Evolutionary conservation across 2,329 filamentous ascomycete species (phyloP), one percentile per base, ranked within the genome.

Genomic region (Penicillium polonicum): DNA sequence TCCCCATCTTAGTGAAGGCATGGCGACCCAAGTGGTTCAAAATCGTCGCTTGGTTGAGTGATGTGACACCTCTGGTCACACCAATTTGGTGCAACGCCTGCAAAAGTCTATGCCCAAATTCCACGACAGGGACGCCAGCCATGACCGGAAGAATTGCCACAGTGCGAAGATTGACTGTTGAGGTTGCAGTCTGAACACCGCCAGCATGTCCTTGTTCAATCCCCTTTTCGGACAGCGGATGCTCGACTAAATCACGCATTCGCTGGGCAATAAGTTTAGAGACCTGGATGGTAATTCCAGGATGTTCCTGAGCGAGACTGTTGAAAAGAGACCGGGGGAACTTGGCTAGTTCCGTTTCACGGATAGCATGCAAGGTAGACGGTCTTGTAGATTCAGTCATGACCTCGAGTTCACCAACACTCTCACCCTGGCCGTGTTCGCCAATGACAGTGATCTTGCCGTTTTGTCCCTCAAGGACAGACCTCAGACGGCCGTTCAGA

Each of bases 221-320:
- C 9, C 83, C 81, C 52, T 86, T 81, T 39, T 88, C 83, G 36
- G 85, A 83, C 17, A 90, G 78, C 2, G 91, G 90, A 66, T 92
- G 88, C 66, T 97, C 91, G 21, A 97, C 85, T 39, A 97, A 78
- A 42, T 90, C 85, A 60, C 93, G 84, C 94, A 99, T 97, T 3
- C 94, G 87, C 36, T 92, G 92, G 0, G 94, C 94, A 68, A 99
- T 97, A 65, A 99, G 94, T 74, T 97, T 99, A 1, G 94, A 97
- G 29, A 99, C 96, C 75, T 97, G 97, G 74, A 99, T 97, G 0
- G 94, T 97, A 69, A 99, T 99, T 43, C 92, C 95, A 5, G 94
- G 94, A 70, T 99, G 94, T 70, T 99, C 94, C 70, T 96, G 89
- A 0, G 94, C 94, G 52, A 99, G 84, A 70, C 94, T 99, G 79